Conservation (phyloP, 352 stramenopile genomes). For the Elongisporangium undulatum region DNA sequence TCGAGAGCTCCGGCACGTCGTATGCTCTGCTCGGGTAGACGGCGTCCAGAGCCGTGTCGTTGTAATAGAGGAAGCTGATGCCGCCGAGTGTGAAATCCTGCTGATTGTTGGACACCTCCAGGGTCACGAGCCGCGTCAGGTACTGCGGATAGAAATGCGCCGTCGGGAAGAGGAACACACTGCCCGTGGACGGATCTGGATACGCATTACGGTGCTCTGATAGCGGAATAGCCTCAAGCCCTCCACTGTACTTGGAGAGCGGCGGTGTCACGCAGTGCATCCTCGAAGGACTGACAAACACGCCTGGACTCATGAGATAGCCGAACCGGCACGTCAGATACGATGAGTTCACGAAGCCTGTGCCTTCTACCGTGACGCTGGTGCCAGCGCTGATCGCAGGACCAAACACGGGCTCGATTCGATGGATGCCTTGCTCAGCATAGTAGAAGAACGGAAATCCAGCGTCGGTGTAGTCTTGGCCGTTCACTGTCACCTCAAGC, state of each 20-base stretch:
- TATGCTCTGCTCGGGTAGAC: constrained; percentile 59
- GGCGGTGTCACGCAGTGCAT: constrained; percentile 84
- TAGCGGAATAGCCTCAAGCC: constrained; percentile 51
- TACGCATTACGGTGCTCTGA: constrained; percentile 67
- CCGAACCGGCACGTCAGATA: constrained; percentile 88
- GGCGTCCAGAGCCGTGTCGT: constrained; percentile 67
- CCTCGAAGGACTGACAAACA: constrained; percentile 72
- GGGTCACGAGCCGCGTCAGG: constrained; percentile 75
- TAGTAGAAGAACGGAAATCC: constrained; percentile 82
- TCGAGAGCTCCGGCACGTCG: constrained; percentile 29
- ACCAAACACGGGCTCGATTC: constrained; percentile 87
- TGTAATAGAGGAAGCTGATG: constrained; percentile 91
- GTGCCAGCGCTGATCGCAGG: constrained; percentile 83
- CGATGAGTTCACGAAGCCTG: constrained; percentile 87
- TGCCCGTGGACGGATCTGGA: constrained; percentile 54
- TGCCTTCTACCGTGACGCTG: constrained; percentile 76
- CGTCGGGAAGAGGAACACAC: constrained; percentile 73
- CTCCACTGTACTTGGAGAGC: constrained; percentile 48
- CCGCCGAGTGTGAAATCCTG: constrained; percentile 93
- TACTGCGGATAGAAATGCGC: constrained; percentile 89
- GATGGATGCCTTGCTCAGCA: constrained; percentile 54
- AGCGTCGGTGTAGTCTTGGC: constrained; percentile 87
- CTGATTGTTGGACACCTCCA: constrained; percentile 95
- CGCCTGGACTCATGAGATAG: constrained; percentile 67
- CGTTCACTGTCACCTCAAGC: constrained; percentile 89